These are phyloP conservation scores for Penicillium freii DNA, from an alignment of 2,329 filamentous ascomycete genomes.

Conservation along the genomic window DNA sequence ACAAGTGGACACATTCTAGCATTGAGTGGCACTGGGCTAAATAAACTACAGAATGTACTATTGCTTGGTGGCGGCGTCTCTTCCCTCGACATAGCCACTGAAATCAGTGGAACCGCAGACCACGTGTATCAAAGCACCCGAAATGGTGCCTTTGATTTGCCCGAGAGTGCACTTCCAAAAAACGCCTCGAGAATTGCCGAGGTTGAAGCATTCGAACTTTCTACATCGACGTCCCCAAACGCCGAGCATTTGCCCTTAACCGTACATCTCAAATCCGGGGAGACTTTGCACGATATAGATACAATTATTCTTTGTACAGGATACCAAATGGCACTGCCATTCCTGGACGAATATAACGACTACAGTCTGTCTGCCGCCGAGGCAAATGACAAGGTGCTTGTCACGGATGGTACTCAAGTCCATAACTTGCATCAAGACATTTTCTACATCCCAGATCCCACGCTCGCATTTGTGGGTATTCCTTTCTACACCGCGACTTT, in stretches of 20 bases:
- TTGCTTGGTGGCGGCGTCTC: slow-evolving; percentile 58
- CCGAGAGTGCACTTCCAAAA: slow-evolving; percentile 53
- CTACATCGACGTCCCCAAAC: not conserved
- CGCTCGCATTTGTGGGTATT: slow-evolving; percentile 62
- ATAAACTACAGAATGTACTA: slow-evolving; percentile 49
- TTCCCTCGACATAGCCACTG: slow-evolving; percentile 54
- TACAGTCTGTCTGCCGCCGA: slow-evolving; percentile 46
- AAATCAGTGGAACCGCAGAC: slow-evolving; percentile 48
- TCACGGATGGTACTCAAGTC: slow-evolving; percentile 62
- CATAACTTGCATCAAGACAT: slow-evolving; percentile 71
- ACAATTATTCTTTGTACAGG: slow-evolving; percentile 65
- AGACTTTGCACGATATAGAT: slow-evolving; percentile 56
- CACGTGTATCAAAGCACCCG: slow-evolving; percentile 57
- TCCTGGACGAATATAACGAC: slow-evolving; percentile 54
- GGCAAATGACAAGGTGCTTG: slow-evolving; percentile 55
- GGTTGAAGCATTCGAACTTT: slow-evolving; percentile 48
- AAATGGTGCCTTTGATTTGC: slow-evolving; percentile 60
- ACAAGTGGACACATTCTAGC: slow-evolving; percentile 11
- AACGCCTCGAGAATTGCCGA: slow-evolving; percentile 55
- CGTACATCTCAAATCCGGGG: slow-evolving; percentile 55
- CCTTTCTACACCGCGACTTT: slow-evolving; percentile 67
- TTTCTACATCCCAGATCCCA: slow-evolving; percentile 67
- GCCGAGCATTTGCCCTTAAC: slow-evolving; percentile 49
- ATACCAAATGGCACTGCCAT: slow-evolving; percentile 67
- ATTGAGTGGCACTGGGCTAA: not conserved